Evolutionary conservation across 176 grass and related monocot genomes (phyloP).

Genomic region (Oryza brachyantha): DNA sequence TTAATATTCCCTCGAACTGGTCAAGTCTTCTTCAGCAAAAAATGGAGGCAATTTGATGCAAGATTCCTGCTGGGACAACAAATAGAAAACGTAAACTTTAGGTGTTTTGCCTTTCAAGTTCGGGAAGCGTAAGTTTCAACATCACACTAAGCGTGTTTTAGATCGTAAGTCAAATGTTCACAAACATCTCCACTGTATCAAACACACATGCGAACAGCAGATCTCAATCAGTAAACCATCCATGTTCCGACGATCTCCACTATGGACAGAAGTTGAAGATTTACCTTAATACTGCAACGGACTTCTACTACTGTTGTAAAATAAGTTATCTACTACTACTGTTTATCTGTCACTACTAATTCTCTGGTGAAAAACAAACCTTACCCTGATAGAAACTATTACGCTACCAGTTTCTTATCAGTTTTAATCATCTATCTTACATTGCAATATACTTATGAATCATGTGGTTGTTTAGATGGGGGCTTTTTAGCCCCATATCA

Average conservation of each 20-base stretch:
- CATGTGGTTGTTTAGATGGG: no score
- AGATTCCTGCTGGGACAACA: neutral
- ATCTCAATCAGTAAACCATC: constrained; percentile 6
- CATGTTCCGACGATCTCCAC: neutral
- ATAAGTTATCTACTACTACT: neutral
- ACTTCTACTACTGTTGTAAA: neutral
- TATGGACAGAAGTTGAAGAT: neutral
- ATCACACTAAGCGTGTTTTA: constrained; percentile 7
- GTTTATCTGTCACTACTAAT: neutral
- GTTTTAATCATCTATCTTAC: neutral
- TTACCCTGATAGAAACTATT: constrained; percentile 13
- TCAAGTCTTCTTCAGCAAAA: constrained; percentile 23
- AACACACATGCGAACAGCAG: neutral
- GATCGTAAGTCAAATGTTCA: constrained; percentile 31
- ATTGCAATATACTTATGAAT: neutral
- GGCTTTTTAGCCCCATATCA: no score
- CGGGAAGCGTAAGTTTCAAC: constrained; percentile 17
- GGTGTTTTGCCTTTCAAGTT: constrained; percentile 3
- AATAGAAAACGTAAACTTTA: constrained; percentile 19
- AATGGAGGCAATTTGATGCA: neutral
- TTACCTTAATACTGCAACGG: neutral
- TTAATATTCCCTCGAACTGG: neutral
- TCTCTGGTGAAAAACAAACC: neutral
- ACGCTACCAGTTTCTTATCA: neutral
- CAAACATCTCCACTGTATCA: constrained; percentile 3